phyloP scores from a whole-genome alignment of 1,284 basidiomycete genomes.

The Sutorius eximius region DNA sequence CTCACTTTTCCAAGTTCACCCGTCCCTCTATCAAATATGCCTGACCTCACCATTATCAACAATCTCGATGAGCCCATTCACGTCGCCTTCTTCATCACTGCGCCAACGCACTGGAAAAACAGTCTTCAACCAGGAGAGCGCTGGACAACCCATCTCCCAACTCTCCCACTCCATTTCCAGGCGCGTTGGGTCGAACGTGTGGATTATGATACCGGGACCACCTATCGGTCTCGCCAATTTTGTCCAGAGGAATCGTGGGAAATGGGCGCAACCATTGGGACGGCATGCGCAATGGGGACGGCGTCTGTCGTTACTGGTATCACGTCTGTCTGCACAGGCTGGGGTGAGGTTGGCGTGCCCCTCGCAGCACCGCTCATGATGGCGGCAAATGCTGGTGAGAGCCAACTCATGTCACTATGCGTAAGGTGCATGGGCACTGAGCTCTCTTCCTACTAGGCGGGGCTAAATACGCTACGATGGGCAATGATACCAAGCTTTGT shows the following conservation, averaged over 20 bases:
- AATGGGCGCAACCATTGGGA: constrained; percentile 19
- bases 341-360: neutral
- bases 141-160: constrained; percentile 21
- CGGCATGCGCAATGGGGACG: constrained; percentile 19
- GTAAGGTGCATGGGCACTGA: neutral
- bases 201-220: constrained; percentile 3
- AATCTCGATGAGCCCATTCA: constrained; percentile 22
- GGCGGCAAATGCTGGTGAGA: constrained; percentile 15
- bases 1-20: neutral
- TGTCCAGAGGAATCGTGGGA: constrained; percentile 17
- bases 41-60: constrained; percentile 22
- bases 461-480: constrained; percentile 6
- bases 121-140: constrained; percentile 18
- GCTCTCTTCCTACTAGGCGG: constrained; percentile 3
- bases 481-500: constrained; percentile 10
- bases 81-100: constrained; percentile 19
- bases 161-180: constrained; percentile 25
- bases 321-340: constrained; percentile 4
- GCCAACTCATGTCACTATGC: neutral
- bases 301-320: constrained; percentile 16
- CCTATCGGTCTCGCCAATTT: constrained; percentile 14
- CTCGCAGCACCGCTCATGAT: constrained; percentile 16
- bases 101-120: constrained; percentile 21
- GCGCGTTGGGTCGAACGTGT: constrained; percentile 18
- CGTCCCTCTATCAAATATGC: constrained; percentile 11